Percentiles rank a stretch among this genome's conserved stretches.
These are phyloP conservation scores for Mycena sanguinolenta DNA, from an alignment of 768 basidiomycete genomes.

Conservation along the genomic window DNA sequence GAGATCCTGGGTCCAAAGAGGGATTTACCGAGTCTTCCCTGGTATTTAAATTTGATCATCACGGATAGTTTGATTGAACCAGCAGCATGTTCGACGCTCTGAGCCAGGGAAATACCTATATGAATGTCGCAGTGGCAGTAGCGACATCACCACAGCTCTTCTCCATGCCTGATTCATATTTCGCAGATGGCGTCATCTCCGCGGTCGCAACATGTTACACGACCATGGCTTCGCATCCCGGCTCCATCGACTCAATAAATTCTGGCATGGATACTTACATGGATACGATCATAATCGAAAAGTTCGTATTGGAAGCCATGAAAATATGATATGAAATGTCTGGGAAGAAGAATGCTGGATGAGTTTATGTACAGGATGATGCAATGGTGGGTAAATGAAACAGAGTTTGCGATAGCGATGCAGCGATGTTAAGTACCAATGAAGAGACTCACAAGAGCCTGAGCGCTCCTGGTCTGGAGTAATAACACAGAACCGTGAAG, in stretches of 20 bases:
- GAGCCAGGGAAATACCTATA: too few relatives aligned
- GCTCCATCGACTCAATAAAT: background rate
- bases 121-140: too few relatives aligned
- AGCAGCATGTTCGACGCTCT: too few relatives aligned
- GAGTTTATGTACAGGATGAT: conserved; percentile 8
- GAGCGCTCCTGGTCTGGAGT: conserved; percentile 52
- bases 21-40: too few relatives aligned
- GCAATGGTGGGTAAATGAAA: conserved; percentile 1
- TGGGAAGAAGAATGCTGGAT: too few relatives aligned
- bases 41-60: too few relatives aligned
- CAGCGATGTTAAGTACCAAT: too few relatives aligned
- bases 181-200: background rate
- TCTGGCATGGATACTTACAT: too few relatives aligned
- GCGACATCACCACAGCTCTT: too few relatives aligned
- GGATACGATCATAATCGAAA: conserved; percentile 17
- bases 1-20: too few relatives aligned
- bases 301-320: background rate
- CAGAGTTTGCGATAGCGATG: background rate
- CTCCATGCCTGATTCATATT: background rate
- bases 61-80: too few relatives aligned
- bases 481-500: conserved; percentile 56
- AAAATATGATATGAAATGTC: background rate
- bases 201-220: background rate
- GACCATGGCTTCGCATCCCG: background rate
- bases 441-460: conserved; percentile 44